These are phyloP conservation scores for Alectoria sarmentosa DNA, from an alignment of 495 filamentous ascomycete species.

Conservation along the genomic window DNA sequence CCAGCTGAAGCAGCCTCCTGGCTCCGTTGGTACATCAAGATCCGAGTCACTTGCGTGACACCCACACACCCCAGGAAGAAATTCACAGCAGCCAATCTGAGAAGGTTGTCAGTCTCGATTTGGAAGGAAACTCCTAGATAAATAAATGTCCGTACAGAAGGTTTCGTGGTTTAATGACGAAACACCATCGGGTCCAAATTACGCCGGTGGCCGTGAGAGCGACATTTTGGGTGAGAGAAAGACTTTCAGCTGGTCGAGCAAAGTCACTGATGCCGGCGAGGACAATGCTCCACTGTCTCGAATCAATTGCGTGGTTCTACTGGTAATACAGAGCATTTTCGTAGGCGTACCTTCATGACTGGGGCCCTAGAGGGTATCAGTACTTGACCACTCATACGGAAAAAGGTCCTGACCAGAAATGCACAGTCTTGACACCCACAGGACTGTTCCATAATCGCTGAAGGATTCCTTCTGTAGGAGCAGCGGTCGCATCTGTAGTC, in stretches of 20 bases:
- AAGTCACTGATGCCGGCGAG: constrained; percentile 90
- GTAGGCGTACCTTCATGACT: constrained; percentile 75
- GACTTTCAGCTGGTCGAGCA: constrained; percentile 80
- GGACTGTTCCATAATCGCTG: constrained; percentile 80
- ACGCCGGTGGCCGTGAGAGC: constrained; percentile 82
- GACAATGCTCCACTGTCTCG: constrained; percentile 73
- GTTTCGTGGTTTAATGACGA: constrained; percentile 92
- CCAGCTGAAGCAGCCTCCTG: constrained; percentile 43
- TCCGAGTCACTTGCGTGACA: constrained; percentile 70
- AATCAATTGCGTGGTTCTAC: constrained; percentile 15
- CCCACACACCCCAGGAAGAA: constrained; percentile 94
- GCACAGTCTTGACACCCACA: constrained; percentile 88
- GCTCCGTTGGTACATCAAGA: constrained; percentile 56
- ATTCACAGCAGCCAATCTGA: constrained; percentile 87
- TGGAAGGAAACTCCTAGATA: background rate
- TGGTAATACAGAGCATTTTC: background rate
- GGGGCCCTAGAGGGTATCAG: constrained; percentile 59
- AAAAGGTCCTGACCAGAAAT: constrained; percentile 73
- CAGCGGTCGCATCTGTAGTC: constrained; percentile 49
- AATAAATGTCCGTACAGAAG: constrained; percentile 52
- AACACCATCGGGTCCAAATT: constrained; percentile 98
- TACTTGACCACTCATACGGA: background rate
- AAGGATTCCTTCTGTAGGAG: constrained; percentile 50
- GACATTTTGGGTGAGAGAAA: constrained; percentile 84
- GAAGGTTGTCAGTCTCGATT: background rate